Percentiles rank a stretch among this genome's conserved stretches.
Evolutionary conservation across 805 yeast genomes (phyloP).

Genomic region (Lachancea dasiensis): DNA sequence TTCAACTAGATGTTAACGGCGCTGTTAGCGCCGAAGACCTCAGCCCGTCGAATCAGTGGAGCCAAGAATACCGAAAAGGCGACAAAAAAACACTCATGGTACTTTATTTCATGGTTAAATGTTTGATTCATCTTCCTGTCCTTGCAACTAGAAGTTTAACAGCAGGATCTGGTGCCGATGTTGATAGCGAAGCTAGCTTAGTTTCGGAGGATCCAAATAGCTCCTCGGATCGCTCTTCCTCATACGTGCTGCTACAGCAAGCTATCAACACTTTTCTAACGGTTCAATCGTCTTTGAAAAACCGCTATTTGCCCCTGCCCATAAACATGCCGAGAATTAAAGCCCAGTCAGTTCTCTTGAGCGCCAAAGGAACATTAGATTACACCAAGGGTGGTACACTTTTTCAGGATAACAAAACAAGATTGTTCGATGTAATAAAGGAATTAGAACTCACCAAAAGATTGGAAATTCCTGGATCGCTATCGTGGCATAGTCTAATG

Average conservation of each 20-base stretch:
- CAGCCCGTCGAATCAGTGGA: conserved; percentile 11
- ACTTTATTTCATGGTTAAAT: conserved; percentile 55
- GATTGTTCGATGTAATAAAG: conserved; percentile 45
- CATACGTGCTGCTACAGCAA: conserved; percentile 64
- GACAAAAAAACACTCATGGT: conserved; percentile 50
- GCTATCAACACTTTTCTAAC: conserved; percentile 56
- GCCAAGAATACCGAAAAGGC: conserved; percentile 17
- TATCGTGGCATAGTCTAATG: conserved; percentile 51
- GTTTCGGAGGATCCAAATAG: conserved; percentile 7
- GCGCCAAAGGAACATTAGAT: conserved; percentile 73
- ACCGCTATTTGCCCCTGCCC: conserved; percentile 54
- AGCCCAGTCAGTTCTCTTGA: conserved; percentile 56
- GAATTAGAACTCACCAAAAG: conserved; percentile 47
- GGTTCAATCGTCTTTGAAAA: conserved; percentile 40
- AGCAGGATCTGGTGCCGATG: conserved; percentile 8
- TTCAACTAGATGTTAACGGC: conserved; percentile 60
- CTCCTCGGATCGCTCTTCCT: conserved; percentile 40
- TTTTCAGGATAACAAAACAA: conserved; percentile 58
- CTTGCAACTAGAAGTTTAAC: conserved; percentile 41
- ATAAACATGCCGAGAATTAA: conserved; percentile 55
- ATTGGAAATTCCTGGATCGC: conserved; percentile 53
- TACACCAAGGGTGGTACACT: conserved; percentile 79
- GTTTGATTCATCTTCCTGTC: conserved; percentile 60
- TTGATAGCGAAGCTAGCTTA: conserved; percentile 1
- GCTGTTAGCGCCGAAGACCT: conserved; percentile 24